phyloP scores from a whole-genome alignment of 1,139 yeast species.

The Pneumocystis carinii region DNA sequence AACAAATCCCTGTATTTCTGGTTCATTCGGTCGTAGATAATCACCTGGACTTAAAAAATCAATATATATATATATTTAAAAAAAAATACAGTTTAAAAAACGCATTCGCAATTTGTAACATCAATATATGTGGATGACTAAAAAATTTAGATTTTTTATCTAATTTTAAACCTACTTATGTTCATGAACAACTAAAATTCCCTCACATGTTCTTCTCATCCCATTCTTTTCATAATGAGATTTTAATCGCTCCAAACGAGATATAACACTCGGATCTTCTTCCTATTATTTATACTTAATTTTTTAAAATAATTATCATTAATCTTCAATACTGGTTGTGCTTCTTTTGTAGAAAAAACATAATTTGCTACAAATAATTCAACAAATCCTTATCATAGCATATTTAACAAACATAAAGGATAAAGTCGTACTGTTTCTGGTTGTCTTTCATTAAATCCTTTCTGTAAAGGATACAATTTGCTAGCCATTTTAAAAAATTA shows the following conservation, averaged over 20 bases:
- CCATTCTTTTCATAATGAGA: conserved; percentile 24
- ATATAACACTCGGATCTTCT: conserved; percentile 22
- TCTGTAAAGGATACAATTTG: neutral
- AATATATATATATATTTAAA: neutral
- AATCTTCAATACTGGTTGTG: conserved; percentile 16
- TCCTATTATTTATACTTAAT: conserved; percentile 12
- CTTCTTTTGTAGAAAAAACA: conserved; percentile 23
- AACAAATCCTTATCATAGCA: neutral
- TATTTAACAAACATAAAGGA: neutral
- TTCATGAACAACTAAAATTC: conserved; percentile 24
- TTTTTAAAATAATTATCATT: neutral
- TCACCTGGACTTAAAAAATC: conserved; percentile 23
- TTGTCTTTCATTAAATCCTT: conserved; percentile 1
- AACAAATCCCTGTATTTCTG: conserved; percentile 22
- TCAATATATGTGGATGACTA: conserved; percentile 20
- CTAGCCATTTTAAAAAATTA: neutral
- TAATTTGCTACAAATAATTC: conserved; percentile 17
- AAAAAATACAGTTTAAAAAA: conserved; percentile 20
- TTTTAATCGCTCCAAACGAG: conserved; percentile 21
- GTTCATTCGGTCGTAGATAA: conserved; percentile 22
- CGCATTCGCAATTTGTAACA: conserved; percentile 23
- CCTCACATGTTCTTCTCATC: conserved; percentile 26
- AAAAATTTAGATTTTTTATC: conserved; percentile 14
- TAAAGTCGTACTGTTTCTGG: neutral
- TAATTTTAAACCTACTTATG: conserved; percentile 11